Evolutionary conservation across 2,329 filamentous ascomycete genomes (phyloP), one percentile per base, ranked within the genome.

Genomic region (Verticillium nubilum): DNA sequence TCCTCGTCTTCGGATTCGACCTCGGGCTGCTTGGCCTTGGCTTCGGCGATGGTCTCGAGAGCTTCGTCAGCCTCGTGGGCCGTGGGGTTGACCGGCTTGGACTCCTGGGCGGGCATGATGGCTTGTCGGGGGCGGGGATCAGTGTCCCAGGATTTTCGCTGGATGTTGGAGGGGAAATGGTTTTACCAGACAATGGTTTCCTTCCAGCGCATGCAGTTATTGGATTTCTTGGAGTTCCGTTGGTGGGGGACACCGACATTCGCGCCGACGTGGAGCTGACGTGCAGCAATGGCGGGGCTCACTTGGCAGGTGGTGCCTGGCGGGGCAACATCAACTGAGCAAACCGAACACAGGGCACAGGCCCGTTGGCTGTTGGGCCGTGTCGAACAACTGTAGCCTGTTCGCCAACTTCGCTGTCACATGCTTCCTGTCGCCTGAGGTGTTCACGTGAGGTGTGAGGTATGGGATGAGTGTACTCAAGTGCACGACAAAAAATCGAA

Each of bases 81-180:
- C 64, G 75, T 72, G 64, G 78, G 75, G 62, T 87, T 85, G 62
- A 81, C 77, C 59, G 81, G 78, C 68, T 89, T 90, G 52, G 86
- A 88, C 70, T 87, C 82, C 71, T 88, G 81, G 54, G 78, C 70
- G 67, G 82, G 77, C 77, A 81, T 80, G 31, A 60, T 65, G 37
- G 19, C n/a, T 50, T 50, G 42, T 50, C 42, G 42, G n/a, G 42
- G 42, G n/a, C 29, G 29, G 42, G 42, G 42, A 50, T 50, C 42
- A 9, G 42, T 23, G 42, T 50, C 42, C 42, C 42, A 7, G 7
- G 42, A 23, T 23, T 50, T 23, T 50, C 13, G n/a, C 42, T 50
- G 42, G n/a, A 13, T 50, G 42, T 10, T 50, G 42, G 42, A 50
- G 42, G 42, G 5, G 42, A 23, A 50, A 23, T 50, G 19, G 9